Base-by-base conservation (phyloP, 164 flowering plant genomes). In the Saururus chinensis region DNA sequence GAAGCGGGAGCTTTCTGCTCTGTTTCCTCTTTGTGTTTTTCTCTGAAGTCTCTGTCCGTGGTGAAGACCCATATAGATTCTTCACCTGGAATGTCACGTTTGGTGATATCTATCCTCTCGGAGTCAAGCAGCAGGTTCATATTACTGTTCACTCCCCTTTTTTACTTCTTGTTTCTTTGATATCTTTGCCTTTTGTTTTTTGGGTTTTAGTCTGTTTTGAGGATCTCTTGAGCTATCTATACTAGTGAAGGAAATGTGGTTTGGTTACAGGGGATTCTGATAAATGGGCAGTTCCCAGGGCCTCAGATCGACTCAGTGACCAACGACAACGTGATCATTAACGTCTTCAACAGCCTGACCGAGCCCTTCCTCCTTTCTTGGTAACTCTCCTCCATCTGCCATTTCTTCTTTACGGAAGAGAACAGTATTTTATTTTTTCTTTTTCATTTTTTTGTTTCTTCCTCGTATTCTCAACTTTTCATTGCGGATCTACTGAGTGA, bases 241-340 rank as follows among this genome's bases (percentile, higher is more conserved):
- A 17, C 3, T 10, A 9, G 35, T 20, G 35, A 19, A 21, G 7
- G 49, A 41, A 11, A 20, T 56, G 60, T 30, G 60, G 23, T 23
- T 54, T 54, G 57, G 65, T 40, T 74, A 83, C 90, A 93, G 99
- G 99, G 89, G 62, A 93, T 93, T 55, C 72, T 93, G 88, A 93
- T 93, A 49, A 93, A 93, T 77, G 97, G 97, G 56, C 96, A 90
- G 74, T 93, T 93, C 74, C 99, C 99, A 54, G 99, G 99, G 20
- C 99, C 99, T 51, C 86, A 80, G 67, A 93, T 93, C 58, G 92
- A 88, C 48, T 75, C 84, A 41, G 82, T 88, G 9, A 90, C 99
- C 19, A 93, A 93, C 60, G 95, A 93, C 53, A 93, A 93, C 74
- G 66, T 93, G 79, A 81, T 90, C 64, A 85, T 93, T 71, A 93